Percentiles rank a stretch among this genome's conserved stretches.
These are phyloP conservation scores for Casuarina cunninghamiana DNA, from an alignment of 306 rosid genomes.

Conservation along the genomic window DNA sequence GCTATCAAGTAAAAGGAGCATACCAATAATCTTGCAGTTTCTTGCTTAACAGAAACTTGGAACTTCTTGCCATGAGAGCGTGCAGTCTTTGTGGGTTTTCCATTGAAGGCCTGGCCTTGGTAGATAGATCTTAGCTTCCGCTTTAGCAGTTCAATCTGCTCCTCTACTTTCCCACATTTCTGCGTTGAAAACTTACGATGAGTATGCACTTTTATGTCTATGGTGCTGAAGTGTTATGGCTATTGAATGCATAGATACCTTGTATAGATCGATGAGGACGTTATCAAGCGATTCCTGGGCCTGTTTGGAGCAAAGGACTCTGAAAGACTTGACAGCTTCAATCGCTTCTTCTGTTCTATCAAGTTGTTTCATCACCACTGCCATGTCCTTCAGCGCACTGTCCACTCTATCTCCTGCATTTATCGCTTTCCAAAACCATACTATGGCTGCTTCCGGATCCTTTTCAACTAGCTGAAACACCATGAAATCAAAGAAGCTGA, in stretches of 20 bases:
- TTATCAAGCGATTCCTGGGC: constrained; percentile 96
- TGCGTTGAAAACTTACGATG: constrained; percentile 23
- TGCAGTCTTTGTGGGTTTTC: constrained; percentile 79
- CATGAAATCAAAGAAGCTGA: neutral
- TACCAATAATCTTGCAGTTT: constrained; percentile 89
- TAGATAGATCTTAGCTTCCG: constrained; percentile 67
- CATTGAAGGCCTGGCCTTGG: constrained; percentile 85
- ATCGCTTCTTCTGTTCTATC: constrained; percentile 87
- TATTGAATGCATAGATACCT: constrained; percentile 40
- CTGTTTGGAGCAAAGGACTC: constrained; percentile 70
- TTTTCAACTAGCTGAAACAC: constrained; percentile 62
- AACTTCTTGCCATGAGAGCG: constrained; percentile 93
- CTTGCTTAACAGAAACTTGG: constrained; percentile 88
- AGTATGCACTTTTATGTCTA: no score
- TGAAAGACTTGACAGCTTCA: constrained; percentile 80
- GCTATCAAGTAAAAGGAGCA: neutral
- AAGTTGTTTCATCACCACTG: constrained; percentile 84
- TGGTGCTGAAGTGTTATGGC: neutral
- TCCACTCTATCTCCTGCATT: constrained; percentile 84
- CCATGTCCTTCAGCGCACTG: constrained; percentile 95
- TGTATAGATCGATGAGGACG: constrained; percentile 81
- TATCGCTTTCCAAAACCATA: constrained; percentile 81
- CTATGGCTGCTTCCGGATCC: constrained; percentile 79
- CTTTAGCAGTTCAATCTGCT: constrained; percentile 78
- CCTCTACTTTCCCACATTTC: constrained; percentile 84